Conservation (phyloP, 2,329 filamentous ascomycete species). For the Aspergillus sp. region DNA sequence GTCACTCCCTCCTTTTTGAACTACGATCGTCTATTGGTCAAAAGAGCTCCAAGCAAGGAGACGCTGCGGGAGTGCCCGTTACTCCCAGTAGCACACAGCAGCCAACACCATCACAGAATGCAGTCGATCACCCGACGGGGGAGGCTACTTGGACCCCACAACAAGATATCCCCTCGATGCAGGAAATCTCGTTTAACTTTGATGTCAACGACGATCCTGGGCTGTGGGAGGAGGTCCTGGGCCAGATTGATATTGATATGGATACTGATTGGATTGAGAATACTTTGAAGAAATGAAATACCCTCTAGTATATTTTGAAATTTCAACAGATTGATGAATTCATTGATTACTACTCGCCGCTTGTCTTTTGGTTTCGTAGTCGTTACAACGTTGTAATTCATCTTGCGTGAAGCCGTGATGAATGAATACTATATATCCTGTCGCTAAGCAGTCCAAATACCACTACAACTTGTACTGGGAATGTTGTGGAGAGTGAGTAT, state of each 20-base stretch:
- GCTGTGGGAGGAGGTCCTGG: conserved; percentile 46
- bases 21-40: conserved; percentile 35
- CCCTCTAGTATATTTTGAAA: too few species aligned
- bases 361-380: too few species aligned
- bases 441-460: too few species aligned
- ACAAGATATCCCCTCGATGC: conserved; percentile 26
- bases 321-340: too few species aligned
- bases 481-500: too few species aligned
- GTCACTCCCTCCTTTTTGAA: conserved; percentile 42
- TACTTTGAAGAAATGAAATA: conserved; percentile 26
- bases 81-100: conserved; percentile 22
- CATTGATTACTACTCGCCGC: too few species aligned
- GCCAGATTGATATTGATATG: conserved; percentile 45
- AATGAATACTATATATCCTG: too few species aligned
- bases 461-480: too few species aligned
- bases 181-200: conserved; percentile 39
- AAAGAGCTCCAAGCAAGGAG: conserved; percentile 11
- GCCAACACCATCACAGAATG: conserved; percentile 10
- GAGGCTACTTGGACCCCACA: conserved; percentile 23
- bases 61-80: conserved; percentile 8
- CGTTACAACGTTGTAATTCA: too few species aligned
- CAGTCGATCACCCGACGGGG: conserved; percentile 1
- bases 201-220: conserved; percentile 42
- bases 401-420: too few species aligned
- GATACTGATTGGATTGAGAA: conserved; percentile 45